A percentile compares a stretch with the other conserved stretches of the same genome.
Evolutionary conservation across 2,329 filamentous ascomycete genomes (phyloP).

Genomic region (Coniochaeta ligniaria): DNA sequence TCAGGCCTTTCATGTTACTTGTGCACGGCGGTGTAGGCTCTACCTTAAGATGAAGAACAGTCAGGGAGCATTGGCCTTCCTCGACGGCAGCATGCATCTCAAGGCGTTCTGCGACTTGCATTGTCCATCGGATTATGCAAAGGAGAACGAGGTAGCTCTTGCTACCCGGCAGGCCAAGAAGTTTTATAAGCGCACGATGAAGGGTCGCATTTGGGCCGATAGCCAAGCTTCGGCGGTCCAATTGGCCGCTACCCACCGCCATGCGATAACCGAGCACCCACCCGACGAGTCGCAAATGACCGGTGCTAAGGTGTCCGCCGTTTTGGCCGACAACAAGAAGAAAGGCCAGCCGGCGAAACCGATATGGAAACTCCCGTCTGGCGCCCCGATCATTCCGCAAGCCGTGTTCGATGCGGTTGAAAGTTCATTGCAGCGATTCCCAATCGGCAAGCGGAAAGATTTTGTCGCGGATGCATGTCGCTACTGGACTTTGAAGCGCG

Average conservation of each 20-base stretch:
- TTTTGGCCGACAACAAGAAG: constrained; percentile 69
- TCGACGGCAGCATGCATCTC: constrained; percentile 72
- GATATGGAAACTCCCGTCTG: constrained; percentile 88
- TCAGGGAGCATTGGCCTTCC: constrained; percentile 68
- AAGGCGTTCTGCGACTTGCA: constrained; percentile 97
- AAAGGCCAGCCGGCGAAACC: constrained; percentile 62
- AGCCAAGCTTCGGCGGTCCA: constrained; percentile 78
- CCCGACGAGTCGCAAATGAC: constrained; percentile 78
- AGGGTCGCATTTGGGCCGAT: constrained; percentile 84
- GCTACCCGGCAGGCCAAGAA: constrained; percentile 78
- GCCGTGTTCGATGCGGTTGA: constrained; percentile 83
- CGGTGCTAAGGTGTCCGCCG: constrained; percentile 71
- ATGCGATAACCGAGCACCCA: constrained; percentile 59
- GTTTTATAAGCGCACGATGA: constrained; percentile 87
- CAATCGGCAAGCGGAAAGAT: constrained; percentile 76
- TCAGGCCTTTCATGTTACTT: constrained; percentile 94
- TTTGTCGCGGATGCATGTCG: constrained; percentile 89
- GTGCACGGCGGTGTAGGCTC: constrained; percentile 77
- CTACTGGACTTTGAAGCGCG: constrained; percentile 96
- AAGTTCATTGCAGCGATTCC: constrained; percentile 73
- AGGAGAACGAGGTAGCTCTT: constrained; percentile 74
- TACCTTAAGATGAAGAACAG: constrained; percentile 96
- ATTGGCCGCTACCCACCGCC: constrained; percentile 64
- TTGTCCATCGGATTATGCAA: constrained; percentile 79
- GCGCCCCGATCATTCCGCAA: constrained; percentile 88